A percentile compares a stretch with the other conserved stretches of the same genome.
phyloP scores from a whole-genome alignment of 768 basidiomycete species.

The Neoboletus magnificus region DNA sequence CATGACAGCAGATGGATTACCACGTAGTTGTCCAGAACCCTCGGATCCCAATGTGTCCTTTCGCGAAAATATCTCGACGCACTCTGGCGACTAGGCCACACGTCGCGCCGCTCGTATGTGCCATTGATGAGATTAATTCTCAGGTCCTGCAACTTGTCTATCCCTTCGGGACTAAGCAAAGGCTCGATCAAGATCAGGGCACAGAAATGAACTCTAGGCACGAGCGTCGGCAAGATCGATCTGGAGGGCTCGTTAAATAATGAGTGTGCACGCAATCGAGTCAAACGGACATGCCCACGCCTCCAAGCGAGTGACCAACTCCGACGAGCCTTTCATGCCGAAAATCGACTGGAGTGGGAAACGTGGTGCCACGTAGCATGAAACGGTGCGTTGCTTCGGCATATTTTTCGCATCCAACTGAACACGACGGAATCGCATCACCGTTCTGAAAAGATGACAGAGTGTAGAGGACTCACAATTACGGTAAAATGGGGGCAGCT shows the following conservation, averaged over 20 bases:
- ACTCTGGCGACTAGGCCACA: constrained; percentile 47
- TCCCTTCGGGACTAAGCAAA: constrained; percentile 52
- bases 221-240: constrained; percentile 49
- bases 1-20: constrained; percentile 34
- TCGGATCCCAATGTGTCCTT: constrained; percentile 48
- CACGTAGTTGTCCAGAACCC: constrained; percentile 50
- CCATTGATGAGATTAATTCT: constrained; percentile 41
- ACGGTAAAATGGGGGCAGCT: constrained; percentile 40
- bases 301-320: constrained; percentile 68
- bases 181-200: constrained; percentile 63
- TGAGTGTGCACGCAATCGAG: neutral
- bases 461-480: constrained; percentile 38
- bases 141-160: constrained; percentile 40
- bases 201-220: constrained; percentile 43
- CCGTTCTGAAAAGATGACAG: neutral
- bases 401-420: constrained; percentile 66
- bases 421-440: neutral
- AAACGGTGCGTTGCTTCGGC: constrained; percentile 58
- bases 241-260: constrained; percentile 29
- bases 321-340: constrained; percentile 50
- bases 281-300: constrained; percentile 52
- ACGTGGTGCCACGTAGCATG: constrained; percentile 39
- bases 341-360: constrained; percentile 47
- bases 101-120: constrained; percentile 49
- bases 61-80: constrained; percentile 39